Evolutionary conservation across 208 protist species (phyloP), one percentile per base, ranked within the genome.

Genomic region (Angomonas ambiguus): DNA sequence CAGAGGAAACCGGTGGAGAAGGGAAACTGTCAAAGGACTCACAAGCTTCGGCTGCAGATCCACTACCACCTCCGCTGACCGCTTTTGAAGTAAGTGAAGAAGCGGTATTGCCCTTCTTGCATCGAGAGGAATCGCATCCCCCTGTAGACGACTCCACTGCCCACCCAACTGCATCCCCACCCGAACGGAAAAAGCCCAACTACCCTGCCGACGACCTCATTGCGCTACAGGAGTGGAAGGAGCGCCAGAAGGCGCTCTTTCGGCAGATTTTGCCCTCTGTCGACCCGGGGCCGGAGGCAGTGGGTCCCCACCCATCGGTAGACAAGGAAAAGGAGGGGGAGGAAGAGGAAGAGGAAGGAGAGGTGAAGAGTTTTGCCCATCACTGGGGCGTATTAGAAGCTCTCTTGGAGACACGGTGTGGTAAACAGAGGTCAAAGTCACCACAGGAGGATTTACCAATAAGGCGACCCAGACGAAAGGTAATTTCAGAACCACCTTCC

Each of bases 361-460:
- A 10, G 51, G 62, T 25, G 51, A 63, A 28, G 53, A 73, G 49
- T 41, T 85, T 74, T 53, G 66, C 80, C 10, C 76, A 90, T 59
- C 87, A 93, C 59, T 93, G 83, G 83, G 81, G 79, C 24, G 67
- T 86, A 25, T 18, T 93, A 57, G 81, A 93, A 62, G 75, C 82
- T 1, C 65, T 93, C 13, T 27, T 90, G 53, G 71, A 88, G 38
- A 87, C 72, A 0, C 80, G 87, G 35, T 90, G 79, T 49, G 55
- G 11, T 10, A 33, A 56, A 24, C 30, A 31, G 2, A 41, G 13
- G 13, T n/a, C n/a, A n/a, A 24, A 31, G n/a, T 10, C 34, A 2
- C 56, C 11, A 2, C 18, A 2, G 22, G 55, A 34, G 11, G 1
- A 24, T 6, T 13, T 24, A 18, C 35, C 35, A 41, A 41, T 18